Evolutionary conservation across 352 stramenopile genomes (phyloP), one percentile per base, ranked within the genome.

Genomic region (Peronospora destructor): DNA sequence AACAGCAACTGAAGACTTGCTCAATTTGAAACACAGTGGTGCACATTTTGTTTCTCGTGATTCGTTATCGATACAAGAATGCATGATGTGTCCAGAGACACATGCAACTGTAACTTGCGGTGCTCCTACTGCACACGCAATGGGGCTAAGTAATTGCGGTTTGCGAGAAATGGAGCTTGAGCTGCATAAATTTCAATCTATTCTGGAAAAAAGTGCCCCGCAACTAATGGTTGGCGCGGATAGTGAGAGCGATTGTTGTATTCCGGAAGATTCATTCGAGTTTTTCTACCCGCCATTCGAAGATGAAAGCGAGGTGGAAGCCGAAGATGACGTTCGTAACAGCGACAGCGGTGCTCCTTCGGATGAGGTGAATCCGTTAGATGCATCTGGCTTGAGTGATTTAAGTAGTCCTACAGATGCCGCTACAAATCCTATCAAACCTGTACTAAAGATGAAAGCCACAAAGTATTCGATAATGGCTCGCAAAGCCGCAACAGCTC

Each of bases 151-250:
- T 4, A 71, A 93, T 42, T 82, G 71, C 13, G 83, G 83, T 6
- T 56, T 93, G 37, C 73, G 80, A 12, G 83, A 93, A 49, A 91
- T 93, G 72, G 83, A 93, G 40, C 41, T 88, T 7, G 72, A 88
- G 33, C 87, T 93, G 35, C 66, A 89, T 26, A 75, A 76, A 2
- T 64, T 85, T 13, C 54, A 87, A 33, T 45, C 57, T n/a, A 63
- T 77, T 21, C 51, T 90, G 21, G 74, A 93, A 14, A 85, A 80
- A 38, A 74, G 67, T 45, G 76, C 69, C 1, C 76, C 75, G 13
- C 63, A 59, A 16, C 34, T 73, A 49, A 57, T 60, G 19, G 65
- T 44, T 29, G 59, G 56, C 6, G 59, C 50, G 0, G 51, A 56
- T 30, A 68, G 53, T 41, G 68, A 68, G 6, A 61, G 54, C 36